phyloP scores from a whole-genome alignment of 768 basidiomycete genomes.

The Suillus subaureus region DNA sequence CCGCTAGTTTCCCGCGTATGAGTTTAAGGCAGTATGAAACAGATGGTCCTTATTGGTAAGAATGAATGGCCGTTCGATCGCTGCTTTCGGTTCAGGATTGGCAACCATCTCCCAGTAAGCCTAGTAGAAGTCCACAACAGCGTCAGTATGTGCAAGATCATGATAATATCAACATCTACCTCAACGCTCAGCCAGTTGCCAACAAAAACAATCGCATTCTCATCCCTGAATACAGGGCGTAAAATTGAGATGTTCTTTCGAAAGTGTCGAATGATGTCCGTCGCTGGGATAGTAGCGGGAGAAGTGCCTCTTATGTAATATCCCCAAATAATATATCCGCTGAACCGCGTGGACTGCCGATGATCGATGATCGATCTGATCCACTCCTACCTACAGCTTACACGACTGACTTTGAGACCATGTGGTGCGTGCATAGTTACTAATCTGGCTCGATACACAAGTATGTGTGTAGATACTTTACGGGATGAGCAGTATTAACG shows the following conservation, averaged over 20 bases:
- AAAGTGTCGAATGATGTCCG: slow-evolving; percentile 25
- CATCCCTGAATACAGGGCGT: slow-evolving; percentile 18
- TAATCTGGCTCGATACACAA: not conserved
- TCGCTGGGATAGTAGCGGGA: slow-evolving; percentile 18
- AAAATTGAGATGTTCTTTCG: slow-evolving; percentile 7
- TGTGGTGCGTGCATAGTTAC: not conserved
- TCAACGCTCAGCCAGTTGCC: slow-evolving; percentile 26
- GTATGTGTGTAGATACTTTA: too few species aligned
- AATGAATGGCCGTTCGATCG: slow-evolving; percentile 13
- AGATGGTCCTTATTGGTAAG: slow-evolving; percentile 20
- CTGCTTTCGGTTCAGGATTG: slow-evolving; percentile 9
- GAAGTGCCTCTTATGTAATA: not conserved
- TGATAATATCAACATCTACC: slow-evolving; percentile 16
- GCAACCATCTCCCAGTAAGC: slow-evolving; percentile 15
- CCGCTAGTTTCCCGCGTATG: not conserved
- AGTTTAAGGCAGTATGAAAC: slow-evolving; percentile 15
- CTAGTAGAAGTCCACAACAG: slow-evolving; percentile 13
- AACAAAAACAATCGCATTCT: slow-evolving; percentile 22
- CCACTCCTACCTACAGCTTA: too few species aligned
- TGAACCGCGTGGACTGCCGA: too few species aligned
- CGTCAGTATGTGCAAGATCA: not conserved
- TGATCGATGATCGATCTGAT: too few species aligned
- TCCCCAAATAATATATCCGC: too few species aligned
- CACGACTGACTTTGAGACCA: not conserved
- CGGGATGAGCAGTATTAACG: too few species aligned